phyloP scores from a whole-genome alignment of 768 basidiomycete genomes.

The Strobilomyces dryophilus region DNA sequence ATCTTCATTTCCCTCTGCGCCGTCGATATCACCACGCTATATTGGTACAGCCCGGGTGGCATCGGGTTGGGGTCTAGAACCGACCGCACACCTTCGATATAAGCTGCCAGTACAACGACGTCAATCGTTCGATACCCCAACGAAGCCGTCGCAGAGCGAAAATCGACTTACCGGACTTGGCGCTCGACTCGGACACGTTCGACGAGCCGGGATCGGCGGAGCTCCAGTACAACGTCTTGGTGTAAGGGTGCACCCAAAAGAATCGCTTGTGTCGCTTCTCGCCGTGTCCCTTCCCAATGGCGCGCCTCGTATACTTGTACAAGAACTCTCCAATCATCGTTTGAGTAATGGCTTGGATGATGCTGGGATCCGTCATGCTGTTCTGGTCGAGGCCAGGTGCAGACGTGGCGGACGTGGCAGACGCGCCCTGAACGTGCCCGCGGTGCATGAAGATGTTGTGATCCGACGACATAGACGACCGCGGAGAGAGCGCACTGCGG shows the following conservation, averaged over 20 bases:
- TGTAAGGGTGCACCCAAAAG: conserved; percentile 99
- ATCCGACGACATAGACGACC: conserved; percentile 82
- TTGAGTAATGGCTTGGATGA: conserved; percentile 98
- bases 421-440: conserved; percentile 32
- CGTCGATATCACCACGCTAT: conserved; percentile 90
- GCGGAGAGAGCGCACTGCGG: conserved; percentile 62
- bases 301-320: conserved; percentile 91
- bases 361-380: conserved; percentile 71
- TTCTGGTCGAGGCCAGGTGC: conserved; percentile 31
- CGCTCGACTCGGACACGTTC: conserved; percentile 85
- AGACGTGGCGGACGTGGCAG: conserved; percentile 45
- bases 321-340: conserved; percentile 99
- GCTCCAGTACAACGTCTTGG: conserved; percentile 97
- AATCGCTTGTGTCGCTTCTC: conserved; percentile 89
- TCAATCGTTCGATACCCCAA: not conserved
- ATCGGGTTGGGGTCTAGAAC: conserved; percentile 96
- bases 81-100: conserved; percentile 86
- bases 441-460: conserved; percentile 49
- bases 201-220: conserved; percentile 89
- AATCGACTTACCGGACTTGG: conserved; percentile 84
- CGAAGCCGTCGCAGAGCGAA: conserved; percentile 7
- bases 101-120: conserved; percentile 48
- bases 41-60: conserved; percentile 89
- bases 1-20: conserved; percentile 97
- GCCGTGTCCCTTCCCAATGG: conserved; percentile 88